Base-by-base conservation (phyloP, 2,329 filamentous ascomycete genomes). In the Nannizzia gypsea region DNA sequence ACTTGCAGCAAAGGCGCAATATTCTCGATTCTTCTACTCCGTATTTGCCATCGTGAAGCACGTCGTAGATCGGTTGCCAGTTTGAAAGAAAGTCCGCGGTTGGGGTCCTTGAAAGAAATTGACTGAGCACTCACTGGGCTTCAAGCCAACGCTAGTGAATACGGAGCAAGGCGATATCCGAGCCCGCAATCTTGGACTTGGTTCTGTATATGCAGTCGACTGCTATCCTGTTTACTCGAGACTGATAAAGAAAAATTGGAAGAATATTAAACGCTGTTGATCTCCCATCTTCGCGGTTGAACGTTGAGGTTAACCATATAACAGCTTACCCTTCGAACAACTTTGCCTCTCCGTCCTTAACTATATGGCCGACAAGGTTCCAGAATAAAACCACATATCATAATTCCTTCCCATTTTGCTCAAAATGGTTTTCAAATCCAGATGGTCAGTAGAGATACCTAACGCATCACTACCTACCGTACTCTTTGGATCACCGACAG, bases 391-490 rank as follows among this genome's bases (percentile, higher is more conserved):
- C 9, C 44, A 24, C 11, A 11, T 2, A 15, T 24, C 44, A n/a
- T n/a, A n/a, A n/a, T n/a, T 3, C 26, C 20, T 24, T 26, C 44
- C 20, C 48, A 34, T n/a, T 17, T n/a, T 17, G 15, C 48, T 17
- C 9, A 54, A 31, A 11, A 81, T 83, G 80, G 78, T 79, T 20
- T 74, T 79, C 67, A 77, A 78, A 70, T 81, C 80, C 1, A 74
- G 75, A 56, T 81, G 75, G 72, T 70, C 67, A 8, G 69, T 78
- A 31, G 68, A 75, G 22, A 74, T 80, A 48, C 80, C 80, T 0
- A 66, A 75, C 22, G 69, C 74, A 17, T 75, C 74, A 3, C 66
- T 79, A 8, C 73, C 76, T 17, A 73, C 78, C 61, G 77, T 76
- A 59, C 69, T 83, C 48, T 80, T 83, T 65, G 73, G 70, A 22